phyloP scores from a whole-genome alignment of 306 rosid genomes.

The Citrullus amarus region DNA sequence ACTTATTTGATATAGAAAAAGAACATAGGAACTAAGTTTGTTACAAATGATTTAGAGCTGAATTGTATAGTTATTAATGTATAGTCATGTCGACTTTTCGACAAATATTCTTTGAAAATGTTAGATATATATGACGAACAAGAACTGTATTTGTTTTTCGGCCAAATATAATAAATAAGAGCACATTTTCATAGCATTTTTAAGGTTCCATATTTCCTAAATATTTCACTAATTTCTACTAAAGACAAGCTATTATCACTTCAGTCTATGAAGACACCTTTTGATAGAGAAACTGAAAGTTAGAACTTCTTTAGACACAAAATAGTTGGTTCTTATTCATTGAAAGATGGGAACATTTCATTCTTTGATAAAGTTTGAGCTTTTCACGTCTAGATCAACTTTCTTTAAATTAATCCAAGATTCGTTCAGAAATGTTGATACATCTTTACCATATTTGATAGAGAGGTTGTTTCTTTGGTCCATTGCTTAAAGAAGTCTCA shows the following conservation, averaged over 20 bases:
- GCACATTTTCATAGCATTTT: not conserved
- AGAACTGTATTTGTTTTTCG: not conserved
- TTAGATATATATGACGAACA: not conserved
- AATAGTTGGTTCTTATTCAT: too few species aligned
- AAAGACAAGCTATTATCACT: too few species aligned
- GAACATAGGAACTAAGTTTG: not conserved
- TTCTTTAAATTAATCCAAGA: too few species aligned
- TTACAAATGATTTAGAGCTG: not conserved
- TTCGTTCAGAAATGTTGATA: not conserved
- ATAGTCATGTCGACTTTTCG: not conserved
- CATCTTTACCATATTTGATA: not conserved
- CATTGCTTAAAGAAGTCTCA: too few species aligned
- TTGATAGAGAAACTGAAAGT: too few species aligned
- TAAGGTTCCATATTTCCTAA: not conserved
- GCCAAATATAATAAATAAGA: not conserved
- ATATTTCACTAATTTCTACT: not conserved
- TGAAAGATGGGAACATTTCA: too few species aligned
- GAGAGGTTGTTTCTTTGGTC: not conserved
- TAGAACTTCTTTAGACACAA: too few species aligned
- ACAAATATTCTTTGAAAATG: not conserved
- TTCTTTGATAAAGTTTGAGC: too few species aligned
- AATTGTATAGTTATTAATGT: not conserved
- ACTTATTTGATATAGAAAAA: slow-evolving; percentile 24
- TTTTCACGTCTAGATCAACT: too few species aligned
- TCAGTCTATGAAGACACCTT: not conserved